phyloP scores from a whole-genome alignment of 2,329 filamentous ascomycete genomes.

The Tolypocladium guangdongense region DNA sequence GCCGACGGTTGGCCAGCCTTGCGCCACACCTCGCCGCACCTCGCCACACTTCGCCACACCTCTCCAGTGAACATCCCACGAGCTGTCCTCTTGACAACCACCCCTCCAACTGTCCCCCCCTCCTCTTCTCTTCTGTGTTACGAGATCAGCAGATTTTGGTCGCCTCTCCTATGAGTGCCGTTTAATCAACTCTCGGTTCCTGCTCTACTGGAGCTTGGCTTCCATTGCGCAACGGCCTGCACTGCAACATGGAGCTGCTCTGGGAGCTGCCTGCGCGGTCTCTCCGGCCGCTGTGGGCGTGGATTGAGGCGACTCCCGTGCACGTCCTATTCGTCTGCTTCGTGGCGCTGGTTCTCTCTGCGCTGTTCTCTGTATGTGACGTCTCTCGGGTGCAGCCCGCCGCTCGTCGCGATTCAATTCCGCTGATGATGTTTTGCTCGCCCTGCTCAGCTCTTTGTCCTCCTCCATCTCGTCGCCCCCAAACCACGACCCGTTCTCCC shows the following conservation, averaged over 20 bases:
- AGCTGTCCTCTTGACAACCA: neutral
- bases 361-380: conserved; percentile 26
- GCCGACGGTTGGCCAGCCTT: neutral
- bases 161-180: neutral
- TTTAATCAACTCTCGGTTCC: neutral
- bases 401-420: neutral
- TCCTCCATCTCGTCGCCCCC: conserved; percentile 68
- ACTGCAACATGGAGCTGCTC: conserved; percentile 9
- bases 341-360: conserved; percentile 19
- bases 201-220: neutral
- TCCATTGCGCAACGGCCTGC: neutral
- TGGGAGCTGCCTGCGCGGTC: conserved; percentile 21
- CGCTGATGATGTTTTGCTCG: conserved; percentile 4
- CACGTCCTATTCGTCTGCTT: conserved; percentile 26
- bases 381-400: too few species aligned
- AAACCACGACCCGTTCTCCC: conserved; percentile 61
- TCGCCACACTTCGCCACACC: too few species aligned
- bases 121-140: conserved; percentile 1
- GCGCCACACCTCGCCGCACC: neutral
- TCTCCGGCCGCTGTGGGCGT: conserved; percentile 22
- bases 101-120: neutral
- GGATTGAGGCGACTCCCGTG: conserved; percentile 26
- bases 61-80: neutral
- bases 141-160: neutral
- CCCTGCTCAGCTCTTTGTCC: conserved; percentile 39